Conservation (phyloP, 2,329 filamentous ascomycete genomes). For the Fusarium falciforme region DNA sequence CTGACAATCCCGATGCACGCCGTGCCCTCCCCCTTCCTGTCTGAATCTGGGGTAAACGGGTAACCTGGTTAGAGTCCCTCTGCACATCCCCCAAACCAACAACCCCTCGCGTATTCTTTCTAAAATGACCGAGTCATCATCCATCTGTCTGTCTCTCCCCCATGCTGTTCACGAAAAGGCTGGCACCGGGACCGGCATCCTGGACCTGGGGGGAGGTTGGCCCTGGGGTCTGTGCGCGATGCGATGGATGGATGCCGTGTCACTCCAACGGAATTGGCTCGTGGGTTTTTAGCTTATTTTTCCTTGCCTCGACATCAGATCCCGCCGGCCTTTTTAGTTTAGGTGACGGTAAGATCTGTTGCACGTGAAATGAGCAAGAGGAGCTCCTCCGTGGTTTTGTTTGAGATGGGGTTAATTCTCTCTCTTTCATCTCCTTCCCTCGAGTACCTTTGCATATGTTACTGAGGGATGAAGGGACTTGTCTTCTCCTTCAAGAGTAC, state of each 20-base stretch:
- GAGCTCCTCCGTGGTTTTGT: slow-evolving; percentile 17
- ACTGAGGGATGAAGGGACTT: neutral
- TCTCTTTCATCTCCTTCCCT: slow-evolving; percentile 25
- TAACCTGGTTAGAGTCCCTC: neutral
- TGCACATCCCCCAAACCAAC: neutral
- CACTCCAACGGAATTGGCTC: slow-evolving; percentile 16
- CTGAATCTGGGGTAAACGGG: neutral
- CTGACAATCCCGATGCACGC: slow-evolving; percentile 2
- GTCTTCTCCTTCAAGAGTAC: neutral
- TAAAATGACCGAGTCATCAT: slow-evolving; percentile 16
- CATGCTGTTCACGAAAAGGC: neutral
- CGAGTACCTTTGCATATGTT: too few species aligned
- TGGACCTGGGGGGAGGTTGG: slow-evolving; percentile 6
- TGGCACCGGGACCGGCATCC: slow-evolving; percentile 39
- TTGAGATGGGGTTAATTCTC: slow-evolving; percentile 19
- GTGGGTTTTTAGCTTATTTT: slow-evolving; percentile 26
- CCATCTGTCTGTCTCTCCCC: neutral
- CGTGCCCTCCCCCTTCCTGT: neutral
- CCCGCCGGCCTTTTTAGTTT: slow-evolving; percentile 7
- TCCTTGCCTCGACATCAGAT: slow-evolving; percentile 16
- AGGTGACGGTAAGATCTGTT: slow-evolving; percentile 11
- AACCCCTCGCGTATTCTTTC: slow-evolving; percentile 10
- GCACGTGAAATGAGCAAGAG: slow-evolving; percentile 30
- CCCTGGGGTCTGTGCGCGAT: slow-evolving; percentile 10
- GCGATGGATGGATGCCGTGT: slow-evolving; percentile 4